Percentiles rank a stretch among this genome's conserved stretches.
These are phyloP conservation scores for Fusarium haematococcum DNA, from an alignment of 2,329 filamentous ascomycete species.

Conservation along the genomic window DNA sequence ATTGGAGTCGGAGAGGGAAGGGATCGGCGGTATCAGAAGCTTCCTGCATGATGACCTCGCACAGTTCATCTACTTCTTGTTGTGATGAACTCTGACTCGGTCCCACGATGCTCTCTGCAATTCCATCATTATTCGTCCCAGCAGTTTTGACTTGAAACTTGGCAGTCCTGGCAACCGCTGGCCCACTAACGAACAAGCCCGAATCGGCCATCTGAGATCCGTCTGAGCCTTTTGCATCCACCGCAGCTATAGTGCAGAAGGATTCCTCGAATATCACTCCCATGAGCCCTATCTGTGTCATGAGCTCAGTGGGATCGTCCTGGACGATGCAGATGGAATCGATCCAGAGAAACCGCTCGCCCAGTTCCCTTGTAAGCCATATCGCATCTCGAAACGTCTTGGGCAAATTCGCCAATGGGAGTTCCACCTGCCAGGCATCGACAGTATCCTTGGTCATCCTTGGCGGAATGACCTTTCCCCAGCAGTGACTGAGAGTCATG, in stretches of 20 bases:
- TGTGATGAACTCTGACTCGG: not conserved
- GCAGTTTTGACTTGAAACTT: not conserved
- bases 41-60: not conserved
- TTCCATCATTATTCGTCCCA: too few species aligned
- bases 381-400: not conserved
- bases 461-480: not conserved
- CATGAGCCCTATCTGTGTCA: not conserved
- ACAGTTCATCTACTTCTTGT: not conserved
- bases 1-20: not conserved
- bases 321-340: not conserved
- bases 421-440: not conserved
- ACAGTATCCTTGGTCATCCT: not conserved
- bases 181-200: not conserved
- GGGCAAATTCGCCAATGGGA: not conserved
- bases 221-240: not conserved
- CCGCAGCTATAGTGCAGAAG: not conserved
- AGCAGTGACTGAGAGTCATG: not conserved
- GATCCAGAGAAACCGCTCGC: not conserved
- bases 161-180: not conserved
- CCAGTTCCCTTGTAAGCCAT: not conserved
- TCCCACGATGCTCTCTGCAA: not conserved
- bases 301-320: not conserved
- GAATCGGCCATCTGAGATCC: not conserved
- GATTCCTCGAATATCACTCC: conserved; percentile 1
- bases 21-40: not conserved